Evolutionary conservation across 495 filamentous ascomycete genomes (phyloP).

Genomic region (Hypoxylon perforatum): DNA sequence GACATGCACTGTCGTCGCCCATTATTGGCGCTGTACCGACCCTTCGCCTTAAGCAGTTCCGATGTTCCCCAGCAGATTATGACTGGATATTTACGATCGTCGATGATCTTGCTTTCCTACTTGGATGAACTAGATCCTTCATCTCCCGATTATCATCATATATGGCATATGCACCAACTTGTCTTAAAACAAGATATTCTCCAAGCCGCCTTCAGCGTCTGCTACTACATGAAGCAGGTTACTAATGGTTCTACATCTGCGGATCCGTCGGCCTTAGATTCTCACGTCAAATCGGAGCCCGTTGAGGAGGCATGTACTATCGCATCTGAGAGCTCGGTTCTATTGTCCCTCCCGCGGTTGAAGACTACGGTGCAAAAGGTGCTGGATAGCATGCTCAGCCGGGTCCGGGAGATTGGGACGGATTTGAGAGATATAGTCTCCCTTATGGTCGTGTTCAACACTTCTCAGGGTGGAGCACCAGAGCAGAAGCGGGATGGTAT

Average conservation of each 20-base stretch:
- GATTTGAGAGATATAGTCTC: constrained; percentile 50
- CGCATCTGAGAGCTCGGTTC: constrained; percentile 38
- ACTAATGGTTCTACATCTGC: constrained; percentile 17
- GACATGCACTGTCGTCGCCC: constrained; percentile 52
- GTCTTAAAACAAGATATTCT: constrained; percentile 50
- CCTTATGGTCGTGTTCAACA: constrained; percentile 47
- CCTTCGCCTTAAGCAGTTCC: constrained; percentile 50
- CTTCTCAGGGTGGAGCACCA: constrained; percentile 39
- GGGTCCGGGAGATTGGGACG: constrained; percentile 44
- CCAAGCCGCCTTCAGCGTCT: constrained; percentile 51
- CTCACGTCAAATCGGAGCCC: constrained; percentile 26
- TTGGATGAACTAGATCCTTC: constrained; percentile 50
- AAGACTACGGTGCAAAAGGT: constrained; percentile 44
- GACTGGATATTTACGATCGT: constrained; percentile 50
- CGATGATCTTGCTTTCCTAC: constrained; percentile 51
- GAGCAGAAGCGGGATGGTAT: constrained; percentile 44
- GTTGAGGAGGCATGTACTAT: constrained; percentile 33
- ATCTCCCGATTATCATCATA: constrained; percentile 42
- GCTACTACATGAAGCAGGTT: constrained; percentile 50
- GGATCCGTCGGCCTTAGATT: constrained; percentile 12
- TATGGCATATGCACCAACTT: constrained; percentile 48
- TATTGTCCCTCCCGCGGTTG: constrained; percentile 45
- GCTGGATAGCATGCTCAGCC: constrained; percentile 41
- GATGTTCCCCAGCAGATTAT: constrained; percentile 49
- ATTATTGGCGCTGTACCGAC: constrained; percentile 52